Evolutionary conservation across 192 early-diverging fungal species (phyloP).

Genomic region (Mortierella alpina): DNA sequence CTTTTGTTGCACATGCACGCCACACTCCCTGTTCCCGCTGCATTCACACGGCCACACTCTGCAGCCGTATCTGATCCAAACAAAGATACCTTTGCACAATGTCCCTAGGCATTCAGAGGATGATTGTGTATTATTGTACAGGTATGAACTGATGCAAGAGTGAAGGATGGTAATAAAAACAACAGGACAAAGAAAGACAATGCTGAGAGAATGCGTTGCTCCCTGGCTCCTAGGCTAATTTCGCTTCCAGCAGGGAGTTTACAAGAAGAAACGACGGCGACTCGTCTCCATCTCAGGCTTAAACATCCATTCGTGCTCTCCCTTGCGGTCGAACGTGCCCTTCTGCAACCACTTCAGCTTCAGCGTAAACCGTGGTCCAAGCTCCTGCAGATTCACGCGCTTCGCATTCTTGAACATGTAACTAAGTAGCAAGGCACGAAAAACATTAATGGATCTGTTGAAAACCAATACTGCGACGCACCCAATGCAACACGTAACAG

Average conservation of each 20-base stretch:
- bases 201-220: not conserved
- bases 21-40: too few species aligned
- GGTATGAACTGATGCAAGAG: not conserved
- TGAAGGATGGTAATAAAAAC: not conserved
- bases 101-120: too few species aligned
- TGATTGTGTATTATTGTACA: not conserved
- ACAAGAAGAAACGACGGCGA: slow-evolving; percentile 87
- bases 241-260: slow-evolving; percentile 10
- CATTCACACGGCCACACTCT: too few species aligned
- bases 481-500: not conserved
- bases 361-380: slow-evolving; percentile 96
- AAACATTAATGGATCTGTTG: not conserved
- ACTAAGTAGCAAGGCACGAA: slow-evolving; percentile 36
- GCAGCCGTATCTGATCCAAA: too few species aligned
- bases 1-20: too few species aligned
- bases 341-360: slow-evolving; percentile 95
- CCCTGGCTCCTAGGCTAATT: not conserved
- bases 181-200: not conserved
- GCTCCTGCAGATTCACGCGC: slow-evolving; percentile 91
- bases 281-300: slow-evolving; percentile 94
- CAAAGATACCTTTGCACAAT: too few species aligned
- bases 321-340: slow-evolving; percentile 92
- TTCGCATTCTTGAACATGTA: slow-evolving; percentile 90
- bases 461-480: not conserved
- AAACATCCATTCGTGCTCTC: slow-evolving; percentile 97